Conservation (phyloP, 495 filamentous ascomycete species). For the Annulohypoxylon bovei region DNA sequence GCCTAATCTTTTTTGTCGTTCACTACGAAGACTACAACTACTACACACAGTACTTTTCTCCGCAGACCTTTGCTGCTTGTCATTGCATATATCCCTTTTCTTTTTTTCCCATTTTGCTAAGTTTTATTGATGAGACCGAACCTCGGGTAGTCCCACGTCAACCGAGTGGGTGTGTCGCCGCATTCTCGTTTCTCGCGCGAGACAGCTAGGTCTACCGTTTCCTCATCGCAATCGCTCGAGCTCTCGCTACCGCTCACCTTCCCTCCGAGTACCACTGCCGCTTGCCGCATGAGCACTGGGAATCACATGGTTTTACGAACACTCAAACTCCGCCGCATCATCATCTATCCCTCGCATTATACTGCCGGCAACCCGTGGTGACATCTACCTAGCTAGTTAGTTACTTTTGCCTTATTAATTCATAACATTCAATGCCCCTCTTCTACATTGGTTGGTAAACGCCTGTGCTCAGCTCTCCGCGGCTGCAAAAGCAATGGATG, state of each 20-base stretch:
- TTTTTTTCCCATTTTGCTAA: conserved; percentile 27
- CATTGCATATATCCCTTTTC: conserved; percentile 33
- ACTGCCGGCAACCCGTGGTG: conserved; percentile 27
- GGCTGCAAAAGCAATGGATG: conserved; percentile 40
- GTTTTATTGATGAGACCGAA: conserved; percentile 25
- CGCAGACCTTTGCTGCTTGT: conserved; percentile 31
- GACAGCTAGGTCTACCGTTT: conserved; percentile 2
- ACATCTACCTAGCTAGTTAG: conserved; percentile 24
- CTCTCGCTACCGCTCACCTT: conserved; percentile 9
- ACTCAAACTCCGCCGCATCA: conserved; percentile 28
- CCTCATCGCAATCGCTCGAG: conserved; percentile 33
- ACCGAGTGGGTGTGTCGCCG: conserved; percentile 15
- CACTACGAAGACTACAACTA: conserved; percentile 19
- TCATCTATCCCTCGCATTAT: conserved; percentile 34
- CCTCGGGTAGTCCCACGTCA: conserved; percentile 20
- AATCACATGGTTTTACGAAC: conserved; percentile 38
- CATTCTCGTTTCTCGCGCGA: conserved; percentile 19
- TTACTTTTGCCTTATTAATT: conserved; percentile 14
- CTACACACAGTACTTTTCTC: conserved; percentile 34
- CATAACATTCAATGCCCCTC: conserved; percentile 22
- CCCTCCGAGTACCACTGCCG: conserved; percentile 36
- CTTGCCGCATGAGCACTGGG: conserved; percentile 32
- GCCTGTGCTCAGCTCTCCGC: conserved; percentile 31
- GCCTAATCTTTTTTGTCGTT: conserved; percentile 17
- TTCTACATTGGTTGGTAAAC: conserved; percentile 33